Evolutionary conservation across 108 stramenopile genomes (phyloP), one percentile per base, ranked within the genome.

Genomic region (Skeletonema marinoi): DNA sequence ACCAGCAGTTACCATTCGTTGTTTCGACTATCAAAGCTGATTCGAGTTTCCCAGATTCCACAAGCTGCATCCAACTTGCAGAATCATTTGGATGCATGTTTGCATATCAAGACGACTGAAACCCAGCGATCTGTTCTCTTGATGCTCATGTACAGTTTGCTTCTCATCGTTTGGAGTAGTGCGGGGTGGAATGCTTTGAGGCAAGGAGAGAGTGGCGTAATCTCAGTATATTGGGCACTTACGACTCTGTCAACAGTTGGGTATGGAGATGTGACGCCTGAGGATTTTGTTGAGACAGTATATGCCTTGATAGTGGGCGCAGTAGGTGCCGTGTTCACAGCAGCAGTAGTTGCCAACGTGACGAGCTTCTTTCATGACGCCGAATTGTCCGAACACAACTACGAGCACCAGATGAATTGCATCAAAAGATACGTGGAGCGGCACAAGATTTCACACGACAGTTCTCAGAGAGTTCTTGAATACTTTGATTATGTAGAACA

Each of bases 241-340:
- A 87, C 85, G 2, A 87, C 89, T 10, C 82, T 81, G 8, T 86
- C 88, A 60, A 88, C 88, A 1, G 77, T 86, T 54, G 90, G 88
- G 9, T 89, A 80, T 77, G 88, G 88, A 30, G 88, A 89, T 78
- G 32, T 85, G 11, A 75, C 79, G 12, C 89, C 91, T 44, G n/a
- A 71, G 5, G 75, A 83, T 25, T 63, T 77, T 33, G 35, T 16
- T 4, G 77, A 86, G 50, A 88, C 88, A 19, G 38, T 60, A 30
- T 86, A 85, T 67, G 83, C 81, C 19, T 54, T 88, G 62, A 6
- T 85, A 41, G 80, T 78, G 1, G 77, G 81, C 1, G 80, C 73
- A 4, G 46, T 81, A 54, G 83, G 84, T 11, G 75, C 86, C 32
- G 68, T 70, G 7, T 78, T 85, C 65, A 86, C 77, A 32, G 88